phyloP scores from a whole-genome alignment of 345 rosid genomes.

The Pseudoturritis turrita region DNA sequence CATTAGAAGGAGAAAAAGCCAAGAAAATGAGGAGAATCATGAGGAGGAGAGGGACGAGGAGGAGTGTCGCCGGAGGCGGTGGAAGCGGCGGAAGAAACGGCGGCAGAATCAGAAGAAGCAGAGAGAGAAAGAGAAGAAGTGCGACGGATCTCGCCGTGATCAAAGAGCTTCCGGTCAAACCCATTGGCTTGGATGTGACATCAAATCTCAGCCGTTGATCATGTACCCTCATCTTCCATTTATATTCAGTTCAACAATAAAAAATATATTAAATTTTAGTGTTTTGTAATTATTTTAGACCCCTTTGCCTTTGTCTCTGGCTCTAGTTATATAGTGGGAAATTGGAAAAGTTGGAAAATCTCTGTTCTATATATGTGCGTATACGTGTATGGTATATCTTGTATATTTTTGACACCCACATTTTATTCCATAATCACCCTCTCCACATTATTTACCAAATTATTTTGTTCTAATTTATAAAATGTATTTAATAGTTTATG shows the following conservation, averaged over 20 bases:
- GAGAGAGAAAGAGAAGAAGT: conserved; percentile 25
- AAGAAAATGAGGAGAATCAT: conserved; percentile 29
- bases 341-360: conserved; percentile 18
- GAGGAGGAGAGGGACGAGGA: conserved; percentile 32
- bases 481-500: background rate
- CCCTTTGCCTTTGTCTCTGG: background rate
- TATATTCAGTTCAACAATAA: background rate
- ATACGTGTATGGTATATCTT: background rate
- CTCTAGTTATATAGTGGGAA: conserved; percentile 20
- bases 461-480: no score
- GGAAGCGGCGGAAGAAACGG: conserved; percentile 34
- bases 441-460: background rate
- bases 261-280: background rate
- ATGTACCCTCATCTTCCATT: conserved; percentile 18
- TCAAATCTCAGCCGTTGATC: conserved; percentile 28
- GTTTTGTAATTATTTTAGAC: background rate
- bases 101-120: conserved; percentile 25
- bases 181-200: conserved; percentile 23
- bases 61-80: conserved; percentile 29
- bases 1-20: conserved; percentile 30
- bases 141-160: conserved; percentile 29
- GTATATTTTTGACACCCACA: background rate
- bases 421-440: no score
- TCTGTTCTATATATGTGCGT: background rate
- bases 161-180: conserved; percentile 15